A percentile compares a stretch with the other conserved stretches of the same genome.
Evolutionary conservation across 2,329 filamentous ascomycete genomes (phyloP).

Genomic region (Fusarium fujikuroi): DNA sequence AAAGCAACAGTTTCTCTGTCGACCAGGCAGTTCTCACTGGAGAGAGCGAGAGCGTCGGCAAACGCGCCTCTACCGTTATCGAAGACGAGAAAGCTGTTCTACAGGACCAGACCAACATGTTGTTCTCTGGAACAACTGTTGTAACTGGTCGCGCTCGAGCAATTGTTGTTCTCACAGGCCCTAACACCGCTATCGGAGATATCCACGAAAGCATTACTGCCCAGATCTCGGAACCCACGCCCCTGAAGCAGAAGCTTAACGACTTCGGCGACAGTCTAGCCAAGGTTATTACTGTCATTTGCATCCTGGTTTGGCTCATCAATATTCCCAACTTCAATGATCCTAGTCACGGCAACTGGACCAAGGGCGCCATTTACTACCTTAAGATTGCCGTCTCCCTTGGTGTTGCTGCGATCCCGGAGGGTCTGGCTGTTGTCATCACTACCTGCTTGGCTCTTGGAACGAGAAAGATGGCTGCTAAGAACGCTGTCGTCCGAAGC

Average conservation of each 20-base stretch:
- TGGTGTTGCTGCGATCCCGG: constrained; percentile 96
- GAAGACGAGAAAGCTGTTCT: constrained; percentile 87
- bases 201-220: constrained; percentile 99
- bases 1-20: constrained; percentile 96
- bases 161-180: constrained; percentile 88
- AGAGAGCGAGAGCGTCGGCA: constrained; percentile 96
- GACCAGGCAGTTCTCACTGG: constrained; percentile 98
- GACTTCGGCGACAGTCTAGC: constrained; percentile 96
- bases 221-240: constrained; percentile 97
- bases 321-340: constrained; percentile 98
- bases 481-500: constrained; percentile 96
- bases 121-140: constrained; percentile 98
- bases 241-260: constrained; percentile 98
- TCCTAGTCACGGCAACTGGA: constrained; percentile 89
- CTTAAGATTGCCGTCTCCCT: constrained; percentile 99
- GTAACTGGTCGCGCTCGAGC: constrained; percentile 94
- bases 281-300: constrained; percentile 98
- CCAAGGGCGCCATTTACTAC: constrained; percentile 99
- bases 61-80: constrained; percentile 75
- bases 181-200: constrained; percentile 93
- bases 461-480: constrained; percentile 98
- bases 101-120: constrained; percentile 97
- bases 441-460: constrained; percentile 97
- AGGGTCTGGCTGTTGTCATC: constrained; percentile 97
- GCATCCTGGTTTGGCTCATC: constrained; percentile 96